phyloP scores from a whole-genome alignment of 495 filamentous ascomycete species.

The Lasiosphaeria ovina region DNA sequence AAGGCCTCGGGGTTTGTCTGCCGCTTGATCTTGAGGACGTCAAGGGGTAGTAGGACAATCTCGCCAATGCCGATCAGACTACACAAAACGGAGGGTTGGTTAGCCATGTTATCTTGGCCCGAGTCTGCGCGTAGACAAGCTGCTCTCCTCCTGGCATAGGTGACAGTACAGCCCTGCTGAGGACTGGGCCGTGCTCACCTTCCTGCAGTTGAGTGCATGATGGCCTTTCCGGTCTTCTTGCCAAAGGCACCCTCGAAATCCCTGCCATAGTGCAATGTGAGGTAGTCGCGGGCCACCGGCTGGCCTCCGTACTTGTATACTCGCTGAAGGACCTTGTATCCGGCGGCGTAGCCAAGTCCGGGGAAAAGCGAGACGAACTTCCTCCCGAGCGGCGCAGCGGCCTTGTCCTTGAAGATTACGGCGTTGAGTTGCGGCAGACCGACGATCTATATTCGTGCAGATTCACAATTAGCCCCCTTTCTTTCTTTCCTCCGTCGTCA shows the following conservation, averaged over 20 bases:
- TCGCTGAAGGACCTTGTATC: constrained; percentile 96
- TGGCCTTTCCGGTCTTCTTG: constrained; percentile 94
- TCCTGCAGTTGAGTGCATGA: constrained; percentile 95
- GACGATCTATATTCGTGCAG: constrained; percentile 50
- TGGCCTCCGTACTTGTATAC: constrained; percentile 99
- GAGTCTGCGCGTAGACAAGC: constrained; percentile 4
- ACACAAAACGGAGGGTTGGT: neutral
- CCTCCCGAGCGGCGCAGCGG: constrained; percentile 59
- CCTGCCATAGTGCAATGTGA: constrained; percentile 74
- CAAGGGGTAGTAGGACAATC: constrained; percentile 89
- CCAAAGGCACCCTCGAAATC: constrained; percentile 88
- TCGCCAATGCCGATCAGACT: constrained; percentile 96
- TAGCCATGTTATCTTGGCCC: neutral
- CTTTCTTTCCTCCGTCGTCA: constrained; percentile 21
- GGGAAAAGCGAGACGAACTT: constrained; percentile 98
- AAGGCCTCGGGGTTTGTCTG: constrained; percentile 99
- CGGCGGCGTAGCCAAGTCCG: constrained; percentile 92
- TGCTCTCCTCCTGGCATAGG: no score
- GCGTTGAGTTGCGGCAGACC: constrained; percentile 65
- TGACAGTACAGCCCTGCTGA: no score
- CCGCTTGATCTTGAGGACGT: constrained; percentile 98
- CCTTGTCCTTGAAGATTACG: constrained; percentile 92
- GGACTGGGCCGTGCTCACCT: constrained; percentile 48
- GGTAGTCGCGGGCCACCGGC: constrained; percentile 89
- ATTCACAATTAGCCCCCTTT: neutral